These are phyloP conservation scores for Dissophora ornata DNA, from an alignment of 192 early-diverging fungal species.

Conservation along the genomic window DNA sequence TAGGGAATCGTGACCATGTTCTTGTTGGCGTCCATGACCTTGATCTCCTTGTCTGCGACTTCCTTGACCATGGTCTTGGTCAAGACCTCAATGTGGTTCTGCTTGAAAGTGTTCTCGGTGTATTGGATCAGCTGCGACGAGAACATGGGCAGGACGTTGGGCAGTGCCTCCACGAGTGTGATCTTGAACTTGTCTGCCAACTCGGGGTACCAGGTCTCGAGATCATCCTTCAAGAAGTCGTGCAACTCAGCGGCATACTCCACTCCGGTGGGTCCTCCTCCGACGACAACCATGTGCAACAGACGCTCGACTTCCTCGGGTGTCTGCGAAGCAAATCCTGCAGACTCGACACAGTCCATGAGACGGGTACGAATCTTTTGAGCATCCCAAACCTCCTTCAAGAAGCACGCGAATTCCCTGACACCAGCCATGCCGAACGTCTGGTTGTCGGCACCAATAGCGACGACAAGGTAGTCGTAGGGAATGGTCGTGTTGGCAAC, in stretches of 20 bases:
- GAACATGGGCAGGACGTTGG: slow-evolving; percentile 83
- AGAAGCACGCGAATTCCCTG: slow-evolving; percentile 77
- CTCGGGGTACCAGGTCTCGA: slow-evolving; percentile 81
- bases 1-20: slow-evolving; percentile 73
- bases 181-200: slow-evolving; percentile 81
- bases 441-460: slow-evolving; percentile 81
- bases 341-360: slow-evolving; percentile 80
- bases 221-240: slow-evolving; percentile 83
- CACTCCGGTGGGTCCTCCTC: slow-evolving; percentile 71
- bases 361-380: slow-evolving; percentile 79
- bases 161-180: slow-evolving; percentile 82
- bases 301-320: slow-evolving; percentile 77
- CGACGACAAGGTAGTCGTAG: slow-evolving; percentile 84
- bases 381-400: slow-evolving; percentile 84
- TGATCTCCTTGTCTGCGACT: slow-evolving; percentile 76
- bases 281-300: slow-evolving; percentile 85
- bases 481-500: slow-evolving; percentile 66
- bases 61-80: slow-evolving; percentile 87
- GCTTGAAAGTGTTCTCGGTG: slow-evolving; percentile 81
- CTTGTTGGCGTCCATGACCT: slow-evolving; percentile 74
- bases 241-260: slow-evolving; percentile 88
- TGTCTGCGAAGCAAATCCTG: slow-evolving; percentile 78
- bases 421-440: slow-evolving; percentile 87
- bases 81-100: slow-evolving; percentile 77
- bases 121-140: slow-evolving; percentile 82